Evolutionary conservation across 257 asterid genomes (phyloP).

Genomic region (Perilla frutescens): DNA sequence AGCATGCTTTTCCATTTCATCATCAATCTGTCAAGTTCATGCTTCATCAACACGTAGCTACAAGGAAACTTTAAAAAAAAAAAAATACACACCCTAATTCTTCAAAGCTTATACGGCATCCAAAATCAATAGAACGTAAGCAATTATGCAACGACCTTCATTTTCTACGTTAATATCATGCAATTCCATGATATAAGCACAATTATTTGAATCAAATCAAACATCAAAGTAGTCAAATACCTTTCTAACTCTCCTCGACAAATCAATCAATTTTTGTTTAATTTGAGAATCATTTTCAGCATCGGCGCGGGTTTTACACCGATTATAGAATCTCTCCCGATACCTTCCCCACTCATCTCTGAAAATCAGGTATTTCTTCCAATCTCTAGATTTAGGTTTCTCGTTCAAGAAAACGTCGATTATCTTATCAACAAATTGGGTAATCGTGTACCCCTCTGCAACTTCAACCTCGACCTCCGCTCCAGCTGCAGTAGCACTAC

Average conservation of each 20-base stretch:
- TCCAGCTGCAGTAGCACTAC: constrained; percentile 40
- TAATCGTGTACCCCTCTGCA: constrained; percentile 81
- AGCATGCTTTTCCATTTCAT: constrained; percentile 80
- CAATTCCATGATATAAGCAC: neutral
- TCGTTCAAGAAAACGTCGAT: constrained; percentile 80
- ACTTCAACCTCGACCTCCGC: constrained; percentile 65
- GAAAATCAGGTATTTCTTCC: constrained; percentile 77
- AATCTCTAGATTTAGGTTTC: constrained; percentile 83
- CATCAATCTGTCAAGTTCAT: constrained; percentile 77
- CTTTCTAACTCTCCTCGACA: constrained; percentile 80
- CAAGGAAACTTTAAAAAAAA: neutral
- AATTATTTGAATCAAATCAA: constrained; percentile 20
- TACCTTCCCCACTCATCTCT: constrained; percentile 87
- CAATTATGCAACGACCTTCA: neutral
- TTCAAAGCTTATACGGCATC: constrained; percentile 8
- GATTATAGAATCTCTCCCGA: constrained; percentile 61
- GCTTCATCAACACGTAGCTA: constrained; percentile 40
- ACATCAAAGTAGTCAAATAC: constrained; percentile 35
- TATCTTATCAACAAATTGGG: constrained; percentile 84
- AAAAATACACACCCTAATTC: constrained; percentile 21
- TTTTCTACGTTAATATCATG: neutral
- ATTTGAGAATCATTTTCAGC: constrained; percentile 57
- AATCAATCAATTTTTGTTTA: constrained; percentile 63
- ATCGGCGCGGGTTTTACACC: constrained; percentile 67
- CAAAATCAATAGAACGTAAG: neutral